Evolutionary conservation across 345 rosid genomes (phyloP).

Genomic region (Dimocarpus longan): DNA sequence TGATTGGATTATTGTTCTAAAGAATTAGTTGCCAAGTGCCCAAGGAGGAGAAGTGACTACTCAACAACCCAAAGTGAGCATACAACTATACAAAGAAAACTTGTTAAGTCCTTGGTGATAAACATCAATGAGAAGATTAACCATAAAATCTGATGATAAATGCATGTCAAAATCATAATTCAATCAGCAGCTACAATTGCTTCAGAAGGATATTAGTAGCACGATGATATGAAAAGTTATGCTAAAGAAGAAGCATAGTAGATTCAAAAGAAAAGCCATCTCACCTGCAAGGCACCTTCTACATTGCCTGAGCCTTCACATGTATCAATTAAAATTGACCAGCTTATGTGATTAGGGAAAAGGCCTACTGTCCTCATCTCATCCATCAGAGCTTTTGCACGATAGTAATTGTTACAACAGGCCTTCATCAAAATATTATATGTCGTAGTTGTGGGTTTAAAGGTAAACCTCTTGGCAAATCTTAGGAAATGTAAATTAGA

Average conservation of each 20-base stretch:
- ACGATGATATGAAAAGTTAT: neutral
- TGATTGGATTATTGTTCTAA: neutral
- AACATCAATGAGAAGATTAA: neutral
- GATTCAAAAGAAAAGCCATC: conserved; percentile 18
- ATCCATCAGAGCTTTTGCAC: conserved; percentile 71
- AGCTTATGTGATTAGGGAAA: conserved; percentile 73
- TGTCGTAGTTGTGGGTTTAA: conserved; percentile 72
- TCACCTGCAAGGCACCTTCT: conserved; percentile 79
- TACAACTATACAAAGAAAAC: neutral
- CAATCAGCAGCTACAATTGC: neutral
- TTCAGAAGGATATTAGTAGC: neutral
- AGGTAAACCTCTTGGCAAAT: conserved; percentile 49
- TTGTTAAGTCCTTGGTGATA: neutral
- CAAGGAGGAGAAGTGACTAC: neutral
- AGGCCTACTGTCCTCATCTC: conserved; percentile 83
- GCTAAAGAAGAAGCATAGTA: conserved; percentile 1
- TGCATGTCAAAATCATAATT: conserved; percentile 2
- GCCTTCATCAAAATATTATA: conserved; percentile 86
- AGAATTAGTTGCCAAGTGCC: neutral
- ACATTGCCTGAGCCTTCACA: conserved; percentile 75
- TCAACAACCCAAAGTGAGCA: neutral
- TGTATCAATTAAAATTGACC: conserved; percentile 83
- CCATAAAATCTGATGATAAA: neutral
- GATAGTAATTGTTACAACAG: conserved; percentile 70
- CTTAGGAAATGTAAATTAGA: conserved; percentile 41